These are phyloP conservation scores for Epichloe typhina DNA, from an alignment of 2,329 filamentous ascomycete genomes.

Conservation along the genomic window DNA sequence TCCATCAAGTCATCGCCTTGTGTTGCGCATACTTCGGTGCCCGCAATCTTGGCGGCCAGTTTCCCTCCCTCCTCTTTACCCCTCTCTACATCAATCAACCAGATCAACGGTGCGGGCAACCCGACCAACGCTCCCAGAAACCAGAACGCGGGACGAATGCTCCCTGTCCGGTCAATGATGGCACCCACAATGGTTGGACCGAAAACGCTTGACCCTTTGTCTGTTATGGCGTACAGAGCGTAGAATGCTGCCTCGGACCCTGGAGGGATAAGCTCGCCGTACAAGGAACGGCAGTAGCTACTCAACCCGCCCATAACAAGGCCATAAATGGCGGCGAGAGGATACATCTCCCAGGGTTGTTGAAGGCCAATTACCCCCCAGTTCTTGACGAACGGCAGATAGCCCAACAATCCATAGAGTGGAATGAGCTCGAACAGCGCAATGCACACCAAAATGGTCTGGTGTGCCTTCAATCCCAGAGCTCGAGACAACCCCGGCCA, in stretches of 20 bases:
- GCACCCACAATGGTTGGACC: conserved; percentile 86
- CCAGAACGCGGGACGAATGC: conserved; percentile 79
- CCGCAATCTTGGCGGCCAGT: conserved; percentile 48
- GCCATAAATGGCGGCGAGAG: conserved; percentile 78
- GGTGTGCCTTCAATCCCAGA: conserved; percentile 60
- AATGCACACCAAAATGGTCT: conserved; percentile 89
- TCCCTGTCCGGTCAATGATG: conserved; percentile 74
- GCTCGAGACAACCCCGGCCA: conserved; percentile 70
- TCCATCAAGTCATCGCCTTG: conserved; percentile 1
- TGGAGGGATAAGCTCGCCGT: conserved; percentile 84
- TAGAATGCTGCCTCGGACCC: conserved; percentile 95
- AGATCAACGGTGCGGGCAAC: conserved; percentile 72
- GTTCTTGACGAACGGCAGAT: conserved; percentile 62
- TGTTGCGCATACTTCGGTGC: conserved; percentile 25
- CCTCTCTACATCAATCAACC: conserved; percentile 71
- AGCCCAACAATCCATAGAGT: conserved; percentile 78
- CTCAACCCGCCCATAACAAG: conserved; percentile 88
- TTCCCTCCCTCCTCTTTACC: conserved; percentile 56
- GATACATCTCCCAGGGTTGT: conserved; percentile 94
- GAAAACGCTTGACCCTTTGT: conserved; percentile 90
- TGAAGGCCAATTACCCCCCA: conserved; percentile 77
- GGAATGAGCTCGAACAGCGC: conserved; percentile 85
- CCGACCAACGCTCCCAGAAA: conserved; percentile 80
- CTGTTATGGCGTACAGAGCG: conserved; percentile 90
- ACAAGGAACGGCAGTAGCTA: conserved; percentile 83